phyloP scores from a whole-genome alignment of 2,329 filamentous ascomycete species.

The Kalaharituber pfeilii region DNA sequence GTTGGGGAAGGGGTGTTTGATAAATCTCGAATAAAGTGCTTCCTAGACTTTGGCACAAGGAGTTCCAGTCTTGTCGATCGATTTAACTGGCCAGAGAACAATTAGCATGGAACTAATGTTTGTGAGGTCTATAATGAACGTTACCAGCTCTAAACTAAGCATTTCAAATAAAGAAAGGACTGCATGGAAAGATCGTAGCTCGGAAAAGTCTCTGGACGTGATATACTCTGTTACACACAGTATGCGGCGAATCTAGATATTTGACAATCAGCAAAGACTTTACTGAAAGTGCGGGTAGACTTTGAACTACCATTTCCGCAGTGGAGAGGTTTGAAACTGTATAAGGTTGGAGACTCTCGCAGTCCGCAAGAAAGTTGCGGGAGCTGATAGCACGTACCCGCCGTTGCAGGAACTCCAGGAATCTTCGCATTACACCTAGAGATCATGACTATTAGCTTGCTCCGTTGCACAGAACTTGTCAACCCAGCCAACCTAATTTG shows the following conservation, averaged over 20 bases:
- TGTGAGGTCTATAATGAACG: neutral
- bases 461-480: neutral
- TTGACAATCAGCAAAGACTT: no score
- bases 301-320: neutral
- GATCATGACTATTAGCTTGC: neutral
- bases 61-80: neutral
- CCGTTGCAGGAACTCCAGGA: neutral
- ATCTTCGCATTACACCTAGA: neutral
- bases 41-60: neutral
- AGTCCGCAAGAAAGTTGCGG: neutral
- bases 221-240: neutral
- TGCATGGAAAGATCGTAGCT: neutral
- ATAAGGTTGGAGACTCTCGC: neutral
- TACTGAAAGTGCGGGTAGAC: neutral
- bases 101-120: neutral
- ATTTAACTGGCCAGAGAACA: neutral
- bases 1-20: neutral
- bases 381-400: neutral
- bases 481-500: neutral
- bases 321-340: neutral
- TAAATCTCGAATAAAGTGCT: neutral
- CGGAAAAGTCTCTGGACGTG: neutral
- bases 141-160: neutral
- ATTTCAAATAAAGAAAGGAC: neutral
- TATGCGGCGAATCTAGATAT: neutral